These are phyloP conservation scores for Pouteria glomerata DNA, from an alignment of 148 eudicot genomes.

Conservation along the genomic window DNA sequence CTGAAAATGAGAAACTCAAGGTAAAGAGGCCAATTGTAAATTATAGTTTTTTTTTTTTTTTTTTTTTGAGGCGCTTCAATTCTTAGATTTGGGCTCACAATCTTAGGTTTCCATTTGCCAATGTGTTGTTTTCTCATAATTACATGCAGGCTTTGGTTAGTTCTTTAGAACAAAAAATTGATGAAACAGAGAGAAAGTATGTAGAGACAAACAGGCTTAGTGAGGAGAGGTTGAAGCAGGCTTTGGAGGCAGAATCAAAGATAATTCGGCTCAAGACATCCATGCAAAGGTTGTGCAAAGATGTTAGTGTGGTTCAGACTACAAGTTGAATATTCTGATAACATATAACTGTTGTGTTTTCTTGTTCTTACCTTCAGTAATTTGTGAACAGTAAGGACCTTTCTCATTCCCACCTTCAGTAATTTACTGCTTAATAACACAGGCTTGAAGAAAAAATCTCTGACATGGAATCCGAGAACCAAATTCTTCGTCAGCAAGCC, in stretches of 20 bases:
- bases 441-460: slow-evolving; percentile 85
- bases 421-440: background rate
- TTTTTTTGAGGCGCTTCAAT: background rate
- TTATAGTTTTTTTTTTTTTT: slow-evolving; percentile 2
- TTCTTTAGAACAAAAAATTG: slow-evolving; percentile 77
- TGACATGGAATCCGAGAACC: slow-evolving; percentile 80
- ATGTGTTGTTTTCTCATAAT: slow-evolving; percentile 3
- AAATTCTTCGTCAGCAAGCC: slow-evolving; percentile 73
- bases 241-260: slow-evolving; percentile 77
- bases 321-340: background rate
- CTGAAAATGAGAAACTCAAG: slow-evolving; percentile 91
- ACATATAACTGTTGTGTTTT: background rate
- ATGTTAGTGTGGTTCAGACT: background rate
- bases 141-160: slow-evolving; percentile 63
- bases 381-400: background rate
- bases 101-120: background rate
- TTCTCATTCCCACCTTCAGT: background rate
- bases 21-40: slow-evolving; percentile 25
- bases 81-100: background rate
- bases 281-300: slow-evolving; percentile 72
- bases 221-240: slow-evolving; percentile 92
- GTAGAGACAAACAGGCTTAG: slow-evolving; percentile 87
- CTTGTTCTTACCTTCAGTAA: background rate
- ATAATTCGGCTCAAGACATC: slow-evolving; percentile 67
- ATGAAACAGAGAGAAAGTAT: slow-evolving; percentile 84